Percentiles rank a stretch among this genome's conserved stretches.
Conservation (phyloP, 2,329 filamentous ascomycete species). For the Cladosporium velox region DNA sequence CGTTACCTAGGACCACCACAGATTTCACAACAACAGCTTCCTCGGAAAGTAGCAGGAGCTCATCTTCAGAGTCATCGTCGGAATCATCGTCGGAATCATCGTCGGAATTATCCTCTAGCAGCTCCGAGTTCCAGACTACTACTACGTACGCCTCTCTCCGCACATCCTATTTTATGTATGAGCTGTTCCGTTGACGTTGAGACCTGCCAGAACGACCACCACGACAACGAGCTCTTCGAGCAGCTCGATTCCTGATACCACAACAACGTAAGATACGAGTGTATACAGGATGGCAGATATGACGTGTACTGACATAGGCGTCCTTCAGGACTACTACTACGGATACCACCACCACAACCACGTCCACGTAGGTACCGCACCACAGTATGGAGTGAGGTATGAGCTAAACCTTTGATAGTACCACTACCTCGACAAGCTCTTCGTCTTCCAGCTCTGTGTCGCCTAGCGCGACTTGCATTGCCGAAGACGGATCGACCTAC, state of each 20-base stretch:
- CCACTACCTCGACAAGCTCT: neutral
- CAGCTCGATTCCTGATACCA: neutral
- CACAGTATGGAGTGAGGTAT: neutral
- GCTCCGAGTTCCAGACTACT: conserved; percentile 4
- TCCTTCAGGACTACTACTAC: neutral
- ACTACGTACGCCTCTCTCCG: neutral
- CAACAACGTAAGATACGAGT: neutral
- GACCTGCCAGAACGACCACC: neutral
- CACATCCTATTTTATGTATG: neutral
- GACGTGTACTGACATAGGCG: neutral
- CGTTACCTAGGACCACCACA: neutral
- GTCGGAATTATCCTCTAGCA: neutral
- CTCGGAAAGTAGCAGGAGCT: neutral
- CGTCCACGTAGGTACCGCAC: neutral
- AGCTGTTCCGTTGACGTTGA: neutral
- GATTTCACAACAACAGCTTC: neutral
- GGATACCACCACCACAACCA: conserved; percentile 7
- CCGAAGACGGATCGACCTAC: neutral
- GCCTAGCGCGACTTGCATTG: conserved; percentile 4
- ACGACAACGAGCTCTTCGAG: conserved; percentile 1
- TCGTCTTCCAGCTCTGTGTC: neutral
- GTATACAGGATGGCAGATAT: neutral
- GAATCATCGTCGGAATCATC: neutral
- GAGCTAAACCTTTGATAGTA: neutral
- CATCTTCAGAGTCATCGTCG: neutral